Evolutionary conservation across 495 filamentous ascomycete genomes (phyloP), one percentile per base, ranked within the genome.

Genomic region (Cladorrhinum samala): DNA sequence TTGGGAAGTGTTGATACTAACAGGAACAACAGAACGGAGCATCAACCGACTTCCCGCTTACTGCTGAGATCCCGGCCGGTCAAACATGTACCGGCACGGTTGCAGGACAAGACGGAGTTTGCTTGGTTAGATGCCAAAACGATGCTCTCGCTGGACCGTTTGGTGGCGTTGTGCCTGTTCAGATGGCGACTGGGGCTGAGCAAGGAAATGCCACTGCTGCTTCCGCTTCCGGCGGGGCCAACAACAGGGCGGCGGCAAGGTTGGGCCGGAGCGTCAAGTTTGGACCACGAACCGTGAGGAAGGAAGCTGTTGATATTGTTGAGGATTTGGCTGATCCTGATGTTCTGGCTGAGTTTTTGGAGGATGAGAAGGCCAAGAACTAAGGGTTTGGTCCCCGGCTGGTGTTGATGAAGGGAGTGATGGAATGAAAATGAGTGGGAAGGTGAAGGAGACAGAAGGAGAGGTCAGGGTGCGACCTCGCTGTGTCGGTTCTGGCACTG

Each of bases 71-170:
- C 48, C 75, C 77, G 2, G 70, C 66, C 19, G 60, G 63, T 45
- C 74, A 76, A 63, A 53, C 60, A 8, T 81, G 78, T 63, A 78
- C 72, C 40, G 78, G 78, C 36, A 76, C 73, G 14, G 75, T 75
- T 4, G 78, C 77, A 1, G 77, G 75, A 13, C 71, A 77, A 62
- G 63, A 68, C 20, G 75, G 76, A 49, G 67, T 75, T 46, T 81
- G 78, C 58, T 64, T 81, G 24, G 78, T 80, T 9, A 69, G 75
- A 6, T 77, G 77, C 69, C 62, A 74, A 58, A 81, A 81, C 53
- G 60, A 53, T 0, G 72, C 73, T 1, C 61, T 69, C n/a, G 73
- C 75, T 18, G 76, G 76, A 0, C 76, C 74, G 3, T 81, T 81
- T 46, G 77, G 77, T 11, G 77, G 77, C 19, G 75, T 77, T 36